Percentiles rank a stretch among this genome's conserved stretches.
Conservation (phyloP, 192 early-diverging fungal genomes). For the Pecoramyces ruminantium region DNA sequence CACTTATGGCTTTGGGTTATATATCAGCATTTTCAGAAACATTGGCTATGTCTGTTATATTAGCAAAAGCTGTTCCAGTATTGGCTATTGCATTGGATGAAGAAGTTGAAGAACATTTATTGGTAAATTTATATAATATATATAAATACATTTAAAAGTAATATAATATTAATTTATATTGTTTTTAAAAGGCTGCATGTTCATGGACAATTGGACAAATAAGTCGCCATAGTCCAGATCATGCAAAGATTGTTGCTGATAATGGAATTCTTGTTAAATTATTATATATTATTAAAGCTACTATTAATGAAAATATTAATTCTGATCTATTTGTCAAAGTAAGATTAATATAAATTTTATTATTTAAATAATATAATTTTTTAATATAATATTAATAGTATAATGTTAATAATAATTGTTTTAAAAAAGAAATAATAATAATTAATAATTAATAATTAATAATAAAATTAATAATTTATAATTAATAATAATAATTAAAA, state of each 20-base stretch:
- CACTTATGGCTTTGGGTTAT: slow-evolving; percentile 40
- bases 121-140: slow-evolving; percentile 10
- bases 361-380: too few relatives aligned
- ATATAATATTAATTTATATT: too few relatives aligned
- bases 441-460: too few relatives aligned
- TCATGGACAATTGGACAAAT: slow-evolving; percentile 41
- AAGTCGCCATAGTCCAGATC: slow-evolving; percentile 37
- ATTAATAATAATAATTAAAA: too few relatives aligned
- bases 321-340: background rate
- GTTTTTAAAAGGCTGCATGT: slow-evolving; percentile 34
- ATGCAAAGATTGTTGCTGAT: slow-evolving; percentile 35
- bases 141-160: too few relatives aligned
- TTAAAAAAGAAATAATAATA: too few relatives aligned
- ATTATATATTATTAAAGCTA: slow-evolving; percentile 18
- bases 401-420: too few relatives aligned
- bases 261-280: slow-evolving; percentile 32
- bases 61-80: slow-evolving; percentile 32
- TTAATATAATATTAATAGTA: too few relatives aligned
- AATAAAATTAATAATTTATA: too few relatives aligned
- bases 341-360: too few relatives aligned
- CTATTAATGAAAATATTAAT: background rate
- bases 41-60: slow-evolving; percentile 29
- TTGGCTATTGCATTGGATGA: slow-evolving; percentile 21
- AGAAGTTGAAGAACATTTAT: slow-evolving; percentile 32
- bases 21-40: slow-evolving; percentile 41